Percentiles rank a stretch among this genome's conserved stretches.
Conservation (phyloP, 2,329 filamentous ascomycete species). For the Aspergillus fischeri region DNA sequence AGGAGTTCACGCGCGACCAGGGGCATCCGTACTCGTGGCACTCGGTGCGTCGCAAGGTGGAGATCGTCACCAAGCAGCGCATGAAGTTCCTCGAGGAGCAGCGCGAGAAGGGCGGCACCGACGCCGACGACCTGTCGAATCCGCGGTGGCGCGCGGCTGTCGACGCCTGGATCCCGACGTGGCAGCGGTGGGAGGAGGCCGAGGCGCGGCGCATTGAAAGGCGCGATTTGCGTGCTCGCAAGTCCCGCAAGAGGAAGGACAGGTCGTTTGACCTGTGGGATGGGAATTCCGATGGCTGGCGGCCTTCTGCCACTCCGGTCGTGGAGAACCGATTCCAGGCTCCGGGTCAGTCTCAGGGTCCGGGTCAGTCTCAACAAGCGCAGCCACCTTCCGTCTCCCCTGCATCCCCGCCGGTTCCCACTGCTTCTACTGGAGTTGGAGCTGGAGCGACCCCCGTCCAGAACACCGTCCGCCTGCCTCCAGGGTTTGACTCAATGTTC, state of each 20-base stretch:
- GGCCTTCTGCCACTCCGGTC: slow-evolving; percentile 2
- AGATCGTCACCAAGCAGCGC: slow-evolving; percentile 38
- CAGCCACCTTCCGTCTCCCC: not conserved
- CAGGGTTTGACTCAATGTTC: slow-evolving; percentile 40
- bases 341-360: no score
- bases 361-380: not conserved
- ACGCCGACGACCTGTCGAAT: slow-evolving; percentile 31
- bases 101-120: slow-evolving; percentile 22
- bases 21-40: slow-evolving; percentile 42
- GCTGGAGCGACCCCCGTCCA: slow-evolving; percentile 8
- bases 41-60: slow-evolving; percentile 40
- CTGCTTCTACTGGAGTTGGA: not conserved
- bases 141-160: slow-evolving; percentile 36
- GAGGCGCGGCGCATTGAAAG: slow-evolving; percentile 36
- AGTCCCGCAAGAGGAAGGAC: slow-evolving; percentile 26
- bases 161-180: slow-evolving; percentile 40
- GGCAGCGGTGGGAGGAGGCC: slow-evolving; percentile 37
- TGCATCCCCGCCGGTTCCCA: not conserved
- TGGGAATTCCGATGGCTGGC: slow-evolving; percentile 4
- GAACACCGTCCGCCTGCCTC: slow-evolving; percentile 28
- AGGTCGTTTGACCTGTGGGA: slow-evolving; percentile 14
- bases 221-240: slow-evolving; percentile 28
- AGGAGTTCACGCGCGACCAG: slow-evolving; percentile 35
- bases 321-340: not conserved
- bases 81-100: slow-evolving; percentile 37